Conservation (phyloP, 75 land plant genomes). For the Sequoiadendron giganteum region DNA sequence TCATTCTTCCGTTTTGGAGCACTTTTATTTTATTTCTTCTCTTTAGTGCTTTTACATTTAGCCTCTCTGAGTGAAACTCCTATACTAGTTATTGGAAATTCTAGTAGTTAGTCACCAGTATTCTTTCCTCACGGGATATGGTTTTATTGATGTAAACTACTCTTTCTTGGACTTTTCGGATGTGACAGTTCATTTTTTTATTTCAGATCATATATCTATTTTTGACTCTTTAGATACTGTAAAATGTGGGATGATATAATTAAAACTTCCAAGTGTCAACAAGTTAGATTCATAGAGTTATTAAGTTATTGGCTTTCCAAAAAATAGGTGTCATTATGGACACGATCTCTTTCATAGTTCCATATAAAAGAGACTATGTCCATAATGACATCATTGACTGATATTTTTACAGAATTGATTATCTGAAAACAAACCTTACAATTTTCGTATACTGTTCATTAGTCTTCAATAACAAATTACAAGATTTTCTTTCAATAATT, state of each 20-base stretch:
- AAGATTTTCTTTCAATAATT: background rate
- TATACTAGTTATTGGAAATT: background rate
- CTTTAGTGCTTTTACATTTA: background rate
- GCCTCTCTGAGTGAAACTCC: too few species aligned
- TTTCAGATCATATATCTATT: background rate
- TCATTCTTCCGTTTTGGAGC: background rate
- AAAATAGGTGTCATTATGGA: background rate
- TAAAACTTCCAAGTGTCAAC: too few species aligned
- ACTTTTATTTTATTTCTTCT: too few species aligned
- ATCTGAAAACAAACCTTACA: background rate
- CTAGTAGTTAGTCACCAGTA: background rate
- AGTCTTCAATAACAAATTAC: background rate
- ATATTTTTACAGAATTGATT: background rate
- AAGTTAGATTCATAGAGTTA: too few species aligned
- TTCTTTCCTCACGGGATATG: background rate
- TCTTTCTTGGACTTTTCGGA: background rate
- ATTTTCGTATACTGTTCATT: background rate
- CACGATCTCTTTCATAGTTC: background rate
- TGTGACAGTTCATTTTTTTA: background rate
- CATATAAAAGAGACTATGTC: too few species aligned
- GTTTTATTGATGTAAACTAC: background rate
- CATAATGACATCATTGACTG: too few species aligned
- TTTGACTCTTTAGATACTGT: too few species aligned
- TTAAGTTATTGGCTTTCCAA: too few species aligned
- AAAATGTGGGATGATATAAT: too few species aligned